phyloP scores from a whole-genome alignment of 192 early-diverging fungal species.

The Nowakowskiella sp. region DNA sequence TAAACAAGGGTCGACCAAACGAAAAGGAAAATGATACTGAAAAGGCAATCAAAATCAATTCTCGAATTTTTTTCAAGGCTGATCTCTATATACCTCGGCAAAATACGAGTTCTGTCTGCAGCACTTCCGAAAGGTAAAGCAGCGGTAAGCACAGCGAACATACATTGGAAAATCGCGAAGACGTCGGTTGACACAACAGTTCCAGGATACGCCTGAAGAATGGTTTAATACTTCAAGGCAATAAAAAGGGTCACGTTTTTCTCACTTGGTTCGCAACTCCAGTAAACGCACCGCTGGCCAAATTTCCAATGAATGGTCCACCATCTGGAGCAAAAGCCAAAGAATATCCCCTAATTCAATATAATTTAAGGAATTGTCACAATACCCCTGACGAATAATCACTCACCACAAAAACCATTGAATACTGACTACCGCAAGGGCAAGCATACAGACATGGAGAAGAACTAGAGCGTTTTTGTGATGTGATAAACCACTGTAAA shows the following conservation, averaged over 20 bases:
- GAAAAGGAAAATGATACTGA: conserved; percentile 49
- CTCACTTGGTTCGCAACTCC: conserved; percentile 34
- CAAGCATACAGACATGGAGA: conserved; percentile 49
- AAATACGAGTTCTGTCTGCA: background rate
- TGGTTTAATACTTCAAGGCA: no score
- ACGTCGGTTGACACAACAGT: conserved; percentile 51
- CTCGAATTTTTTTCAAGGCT: no score
- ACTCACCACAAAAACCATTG: background rate
- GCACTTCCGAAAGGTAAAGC: background rate
- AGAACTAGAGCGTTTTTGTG: conserved; percentile 54
- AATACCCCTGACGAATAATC: background rate
- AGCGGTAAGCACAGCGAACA: background rate
- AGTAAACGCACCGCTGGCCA: conserved; percentile 52
- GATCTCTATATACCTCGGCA: background rate
- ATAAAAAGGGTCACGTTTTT: no score
- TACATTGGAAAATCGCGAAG: conserved; percentile 57
- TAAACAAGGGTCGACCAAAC: conserved; percentile 51
- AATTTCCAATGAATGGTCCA: conserved; percentile 64
- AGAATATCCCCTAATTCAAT: conserved; percentile 60
- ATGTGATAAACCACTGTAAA: conserved; percentile 69
- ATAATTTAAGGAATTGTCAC: conserved; percentile 50
- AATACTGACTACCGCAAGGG: conserved; percentile 52
- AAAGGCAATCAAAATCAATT: conserved; percentile 17
- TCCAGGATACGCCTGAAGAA: conserved; percentile 46
- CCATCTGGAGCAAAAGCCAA: conserved; percentile 63